Evolutionary conservation across 2,329 filamentous ascomycete genomes (phyloP).

Genomic region (Penicillium frequentans): DNA sequence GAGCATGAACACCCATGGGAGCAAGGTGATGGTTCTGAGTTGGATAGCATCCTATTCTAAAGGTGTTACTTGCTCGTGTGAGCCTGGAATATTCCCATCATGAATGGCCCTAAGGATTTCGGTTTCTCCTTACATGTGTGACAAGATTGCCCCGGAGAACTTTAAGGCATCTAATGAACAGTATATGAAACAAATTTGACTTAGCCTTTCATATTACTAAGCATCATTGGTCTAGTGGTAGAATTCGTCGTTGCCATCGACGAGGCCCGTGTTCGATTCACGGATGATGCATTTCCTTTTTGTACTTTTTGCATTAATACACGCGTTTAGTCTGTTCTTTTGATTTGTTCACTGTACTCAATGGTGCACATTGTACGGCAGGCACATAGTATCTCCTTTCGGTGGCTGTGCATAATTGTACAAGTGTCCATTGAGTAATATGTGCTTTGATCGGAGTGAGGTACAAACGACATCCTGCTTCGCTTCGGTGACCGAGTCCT

Average conservation of each 20-base stretch:
- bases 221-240: slow-evolving; percentile 49
- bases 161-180: no score
- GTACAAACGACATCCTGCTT: neutral
- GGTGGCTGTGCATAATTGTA: no score
- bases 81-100: neutral
- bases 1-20: neutral
- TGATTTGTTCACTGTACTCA: neutral
- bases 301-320: neutral
- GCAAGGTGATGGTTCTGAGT: neutral
- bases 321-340: neutral
- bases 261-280: slow-evolving; percentile 50
- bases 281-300: slow-evolving; percentile 32
- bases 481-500: no score
- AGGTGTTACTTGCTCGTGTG: neutral
- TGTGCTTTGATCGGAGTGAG: no score
- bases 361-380: neutral
- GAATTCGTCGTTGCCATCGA: slow-evolving; percentile 49
- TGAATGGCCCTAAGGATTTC: neutral
- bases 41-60: neutral
- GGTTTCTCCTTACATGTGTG: neutral
- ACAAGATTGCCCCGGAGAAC: neutral
- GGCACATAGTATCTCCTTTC: no score
- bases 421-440: no score
- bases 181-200: neutral
- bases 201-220: neutral